These are phyloP conservation scores for Pichia sp. DNA, from an alignment of 1,139 yeast genomes.

Conservation along the genomic window DNA sequence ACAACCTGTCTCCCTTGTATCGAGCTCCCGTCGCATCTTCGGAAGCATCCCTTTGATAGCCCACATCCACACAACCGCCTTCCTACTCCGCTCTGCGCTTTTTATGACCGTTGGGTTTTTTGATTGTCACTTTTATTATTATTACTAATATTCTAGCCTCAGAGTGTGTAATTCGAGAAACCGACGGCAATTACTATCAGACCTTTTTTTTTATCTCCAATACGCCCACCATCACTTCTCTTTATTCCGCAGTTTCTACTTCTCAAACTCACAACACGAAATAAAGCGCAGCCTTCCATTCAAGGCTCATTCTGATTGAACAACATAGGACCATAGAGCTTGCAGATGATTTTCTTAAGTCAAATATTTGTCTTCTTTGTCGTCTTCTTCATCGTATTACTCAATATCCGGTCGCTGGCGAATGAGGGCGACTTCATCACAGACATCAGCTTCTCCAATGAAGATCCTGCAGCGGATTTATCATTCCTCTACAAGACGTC, in stretches of 20 bases:
- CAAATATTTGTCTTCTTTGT: constrained; percentile 12
- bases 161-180: not conserved
- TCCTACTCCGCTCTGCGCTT: not conserved
- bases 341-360: constrained; percentile 11
- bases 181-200: not conserved
- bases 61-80: not conserved
- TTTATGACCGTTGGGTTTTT: not conserved
- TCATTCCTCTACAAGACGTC: constrained; percentile 8
- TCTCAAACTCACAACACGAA: too few species aligned
- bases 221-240: not conserved
- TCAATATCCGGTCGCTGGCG: constrained; percentile 13
- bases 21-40: too few species aligned
- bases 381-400: constrained; percentile 12
- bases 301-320: too few species aligned
- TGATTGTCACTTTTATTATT: not conserved
- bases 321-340: too few species aligned
- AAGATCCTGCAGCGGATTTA: not conserved
- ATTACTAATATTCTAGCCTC: not conserved
- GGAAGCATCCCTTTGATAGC: not conserved
- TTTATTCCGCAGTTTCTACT: too few species aligned
- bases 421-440: constrained; percentile 3
- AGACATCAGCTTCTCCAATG: not conserved
- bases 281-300: too few species aligned
- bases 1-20: too few species aligned
- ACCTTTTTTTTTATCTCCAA: not conserved